Evolutionary conservation across 108 stramenopile genomes (phyloP).

Genomic region (Conticribra weissflogii): DNA sequence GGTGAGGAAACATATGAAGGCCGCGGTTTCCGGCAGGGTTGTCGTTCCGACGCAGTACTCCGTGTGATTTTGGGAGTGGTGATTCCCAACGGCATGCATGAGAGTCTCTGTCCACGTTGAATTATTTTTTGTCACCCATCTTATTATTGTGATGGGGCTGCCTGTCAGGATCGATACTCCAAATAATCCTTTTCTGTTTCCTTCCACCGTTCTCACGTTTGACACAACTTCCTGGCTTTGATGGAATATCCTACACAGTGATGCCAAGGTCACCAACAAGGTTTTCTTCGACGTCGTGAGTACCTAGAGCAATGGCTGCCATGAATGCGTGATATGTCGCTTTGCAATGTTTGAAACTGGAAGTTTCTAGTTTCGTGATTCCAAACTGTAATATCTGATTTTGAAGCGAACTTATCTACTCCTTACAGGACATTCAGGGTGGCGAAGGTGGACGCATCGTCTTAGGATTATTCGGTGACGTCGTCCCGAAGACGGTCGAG

Average conservation of each 20-base stretch:
- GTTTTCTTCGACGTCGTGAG: slow-evolving; percentile 88
- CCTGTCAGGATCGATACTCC: too few species aligned
- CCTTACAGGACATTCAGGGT: slow-evolving; percentile 50
- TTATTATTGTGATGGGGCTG: too few species aligned
- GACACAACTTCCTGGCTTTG: too few species aligned
- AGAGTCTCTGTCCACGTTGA: too few species aligned
- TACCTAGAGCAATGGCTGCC: background rate
- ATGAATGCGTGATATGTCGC: background rate
- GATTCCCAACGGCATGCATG: too few species aligned
- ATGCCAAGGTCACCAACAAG: slow-evolving; percentile 74
- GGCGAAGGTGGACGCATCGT: slow-evolving; percentile 79
- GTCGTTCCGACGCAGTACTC: background rate
- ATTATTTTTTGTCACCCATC: too few species aligned
- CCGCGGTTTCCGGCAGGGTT: background rate
- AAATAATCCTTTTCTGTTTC: too few species aligned
- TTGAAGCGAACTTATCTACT: too few species aligned
- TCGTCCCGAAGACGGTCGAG: slow-evolving; percentile 92
- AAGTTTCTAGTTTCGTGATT: background rate
- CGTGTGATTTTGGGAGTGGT: background rate
- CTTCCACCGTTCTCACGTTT: too few species aligned
- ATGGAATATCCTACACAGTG: slow-evolving; percentile 31
- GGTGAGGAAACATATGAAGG: slow-evolving; percentile 15
- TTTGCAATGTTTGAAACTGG: too few species aligned
- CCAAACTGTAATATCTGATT: too few species aligned
- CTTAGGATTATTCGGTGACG: slow-evolving; percentile 91